A percentile compares a stretch with the other conserved stretches of the same genome.
Evolutionary conservation across 768 basidiomycete species (phyloP).

Genomic region (Russula brevipes): DNA sequence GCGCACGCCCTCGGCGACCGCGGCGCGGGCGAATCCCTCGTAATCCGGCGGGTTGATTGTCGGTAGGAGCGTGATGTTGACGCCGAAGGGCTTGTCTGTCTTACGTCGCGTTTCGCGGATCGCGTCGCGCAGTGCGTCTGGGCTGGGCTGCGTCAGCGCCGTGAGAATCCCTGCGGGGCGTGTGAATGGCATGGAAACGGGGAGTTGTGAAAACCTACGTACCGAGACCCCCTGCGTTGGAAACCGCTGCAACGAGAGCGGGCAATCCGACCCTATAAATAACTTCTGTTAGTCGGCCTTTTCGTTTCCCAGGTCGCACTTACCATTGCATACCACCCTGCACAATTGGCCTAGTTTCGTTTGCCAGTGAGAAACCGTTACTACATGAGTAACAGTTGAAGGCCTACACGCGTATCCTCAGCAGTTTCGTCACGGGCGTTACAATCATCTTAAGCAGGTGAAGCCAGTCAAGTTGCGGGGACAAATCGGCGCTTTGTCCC

Average conservation of each 20-base stretch:
- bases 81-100: conserved; percentile 74
- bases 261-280: conserved; percentile 72
- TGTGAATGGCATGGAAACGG: neutral
- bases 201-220: conserved; percentile 28
- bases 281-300: neutral
- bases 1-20: conserved; percentile 80
- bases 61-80: conserved; percentile 84
- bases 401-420: conserved; percentile 60
- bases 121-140: conserved; percentile 71
- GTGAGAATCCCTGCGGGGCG: conserved; percentile 64
- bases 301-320: neutral
- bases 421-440: conserved; percentile 59
- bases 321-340: conserved; percentile 94
- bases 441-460: conserved; percentile 33
- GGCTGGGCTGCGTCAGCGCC: conserved; percentile 81
- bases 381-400: neutral
- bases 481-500: neutral
- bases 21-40: conserved; percentile 71
- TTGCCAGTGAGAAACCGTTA: neutral
- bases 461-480: too few species aligned
- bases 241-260: conserved; percentile 66
- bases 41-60: conserved; percentile 90
- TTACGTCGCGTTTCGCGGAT: conserved; percentile 71
- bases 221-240: conserved; percentile 80
- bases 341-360: conserved; percentile 56